phyloP scores from a whole-genome alignment of 225 moss, liverwort and hornwort species.

The Ulota crispa region DNA sequence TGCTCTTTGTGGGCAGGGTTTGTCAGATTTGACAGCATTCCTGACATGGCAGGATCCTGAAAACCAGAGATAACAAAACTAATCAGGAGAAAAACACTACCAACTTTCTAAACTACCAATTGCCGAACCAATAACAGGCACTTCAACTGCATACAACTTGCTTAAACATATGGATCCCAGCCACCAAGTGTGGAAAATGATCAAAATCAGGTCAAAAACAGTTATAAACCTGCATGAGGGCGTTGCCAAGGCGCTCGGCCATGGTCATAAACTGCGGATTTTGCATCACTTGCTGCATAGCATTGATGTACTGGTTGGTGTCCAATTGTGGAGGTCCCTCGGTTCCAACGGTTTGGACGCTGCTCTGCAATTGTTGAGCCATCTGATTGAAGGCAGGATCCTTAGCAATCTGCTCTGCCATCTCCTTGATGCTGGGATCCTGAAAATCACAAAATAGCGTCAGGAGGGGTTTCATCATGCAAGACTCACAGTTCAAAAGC shows the following conservation, averaged over 20 bases:
- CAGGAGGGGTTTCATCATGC: neutral
- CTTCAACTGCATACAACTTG: neutral
- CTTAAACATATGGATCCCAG: neutral
- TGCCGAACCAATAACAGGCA: neutral
- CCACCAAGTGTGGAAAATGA: neutral
- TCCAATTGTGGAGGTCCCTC: constrained; percentile 88
- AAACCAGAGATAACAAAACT: neutral
- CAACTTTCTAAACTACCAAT: neutral
- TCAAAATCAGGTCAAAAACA: neutral
- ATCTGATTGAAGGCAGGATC: constrained; percentile 99
- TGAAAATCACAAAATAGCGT: constrained; percentile 30
- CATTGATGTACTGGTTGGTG: constrained; percentile 84
- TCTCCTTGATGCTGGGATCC: constrained; percentile 99
- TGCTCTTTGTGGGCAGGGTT: constrained; percentile 95
- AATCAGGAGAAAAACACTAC: neutral
- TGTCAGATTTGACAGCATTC: constrained; percentile 89
- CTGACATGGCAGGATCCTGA: constrained; percentile 99
- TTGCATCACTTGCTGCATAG: constrained; percentile 99
- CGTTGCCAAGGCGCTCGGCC: constrained; percentile 97
- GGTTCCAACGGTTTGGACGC: constrained; percentile 77
- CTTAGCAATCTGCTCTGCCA: constrained; percentile 99
- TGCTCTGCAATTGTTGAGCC: constrained; percentile 93
- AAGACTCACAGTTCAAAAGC: neutral
- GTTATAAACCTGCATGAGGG: constrained; percentile 87
- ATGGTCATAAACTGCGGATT: constrained; percentile 99